These are phyloP conservation scores for sunflower (Helianthus annuus) DNA, from an alignment of 129 eudicot species.

Conservation along the genomic window DNA sequence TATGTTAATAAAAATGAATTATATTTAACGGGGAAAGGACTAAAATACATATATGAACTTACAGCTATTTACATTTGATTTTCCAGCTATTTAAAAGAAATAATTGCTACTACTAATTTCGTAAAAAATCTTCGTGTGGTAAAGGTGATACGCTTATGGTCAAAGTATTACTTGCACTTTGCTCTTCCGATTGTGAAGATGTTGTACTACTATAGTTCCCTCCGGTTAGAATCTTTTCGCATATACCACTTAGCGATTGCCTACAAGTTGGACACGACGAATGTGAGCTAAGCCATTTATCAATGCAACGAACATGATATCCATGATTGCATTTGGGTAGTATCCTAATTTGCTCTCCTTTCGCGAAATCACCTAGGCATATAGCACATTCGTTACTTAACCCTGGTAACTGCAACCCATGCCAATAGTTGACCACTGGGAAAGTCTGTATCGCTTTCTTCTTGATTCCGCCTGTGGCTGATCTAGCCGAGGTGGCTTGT, in stretches of 20 bases:
- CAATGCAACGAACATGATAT: constrained; percentile 77
- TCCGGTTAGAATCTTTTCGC: constrained; percentile 49
- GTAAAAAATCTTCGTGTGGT: constrained; percentile 53
- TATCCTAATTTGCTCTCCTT: constrained; percentile 57
- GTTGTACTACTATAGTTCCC: constrained; percentile 3
- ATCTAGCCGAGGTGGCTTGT: constrained; percentile 21
- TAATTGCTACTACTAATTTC: constrained; percentile 30
- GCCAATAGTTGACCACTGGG: constrained; percentile 51
- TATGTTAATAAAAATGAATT: no score
- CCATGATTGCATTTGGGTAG: constrained; percentile 87
- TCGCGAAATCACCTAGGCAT: constrained; percentile 68
- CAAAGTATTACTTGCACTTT: constrained; percentile 22
- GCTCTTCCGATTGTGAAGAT: not conserved
- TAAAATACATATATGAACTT: not conserved
- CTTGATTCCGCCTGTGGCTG: constrained; percentile 63
- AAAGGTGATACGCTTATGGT: constrained; percentile 51
- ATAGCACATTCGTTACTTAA: constrained; percentile 70
- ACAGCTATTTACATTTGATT: constrained; percentile 8
- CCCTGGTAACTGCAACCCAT: constrained; percentile 58
- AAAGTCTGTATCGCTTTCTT: constrained; percentile 72
- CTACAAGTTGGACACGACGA: constrained; percentile 35
- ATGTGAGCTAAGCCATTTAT: constrained; percentile 32
- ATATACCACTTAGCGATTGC: constrained; percentile 60
- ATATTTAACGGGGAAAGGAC: not conserved
- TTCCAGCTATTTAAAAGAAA: not conserved